Conservation (phyloP, 2,329 filamentous ascomycete species). For the Blastomyces parvus region DNA sequence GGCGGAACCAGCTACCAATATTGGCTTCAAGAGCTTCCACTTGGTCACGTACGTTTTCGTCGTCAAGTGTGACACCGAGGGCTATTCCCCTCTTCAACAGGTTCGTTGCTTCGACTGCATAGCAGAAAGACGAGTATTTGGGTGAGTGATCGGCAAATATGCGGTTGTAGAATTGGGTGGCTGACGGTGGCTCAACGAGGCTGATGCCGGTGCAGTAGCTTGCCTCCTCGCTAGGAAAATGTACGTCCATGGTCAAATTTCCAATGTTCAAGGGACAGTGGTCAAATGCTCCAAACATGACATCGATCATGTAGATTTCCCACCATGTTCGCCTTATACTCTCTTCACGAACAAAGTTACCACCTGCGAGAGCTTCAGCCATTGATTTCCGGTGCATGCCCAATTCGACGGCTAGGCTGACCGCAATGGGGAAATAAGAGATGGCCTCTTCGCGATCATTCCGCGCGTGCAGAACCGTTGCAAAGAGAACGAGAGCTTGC, state of each 20-base stretch:
- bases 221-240: constrained; percentile 73
- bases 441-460: constrained; percentile 61
- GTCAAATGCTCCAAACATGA: constrained; percentile 67
- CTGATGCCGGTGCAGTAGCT: constrained; percentile 46
- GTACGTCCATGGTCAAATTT: constrained; percentile 61
- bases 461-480: constrained; percentile 68
- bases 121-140: constrained; percentile 72
- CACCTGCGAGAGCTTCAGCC: constrained; percentile 53
- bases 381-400: constrained; percentile 64
- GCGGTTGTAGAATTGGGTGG: constrained; percentile 67
- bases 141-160: constrained; percentile 61
- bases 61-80: constrained; percentile 30
- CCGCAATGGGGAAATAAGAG: constrained; percentile 56
- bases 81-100: constrained; percentile 67
- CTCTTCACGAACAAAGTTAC: constrained; percentile 63
- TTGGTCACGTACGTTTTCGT: constrained; percentile 39
- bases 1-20: constrained; percentile 66
- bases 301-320: constrained; percentile 73
- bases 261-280: constrained; percentile 48
- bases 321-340: constrained; percentile 87
- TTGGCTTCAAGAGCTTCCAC: constrained; percentile 51
- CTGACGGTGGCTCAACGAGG: constrained; percentile 50
- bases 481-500: constrained; percentile 66
- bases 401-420: constrained; percentile 63
- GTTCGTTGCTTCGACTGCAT: constrained; percentile 70